Conservation (phyloP, 164 flowering plant species). For the Taxillus chinensis region DNA sequence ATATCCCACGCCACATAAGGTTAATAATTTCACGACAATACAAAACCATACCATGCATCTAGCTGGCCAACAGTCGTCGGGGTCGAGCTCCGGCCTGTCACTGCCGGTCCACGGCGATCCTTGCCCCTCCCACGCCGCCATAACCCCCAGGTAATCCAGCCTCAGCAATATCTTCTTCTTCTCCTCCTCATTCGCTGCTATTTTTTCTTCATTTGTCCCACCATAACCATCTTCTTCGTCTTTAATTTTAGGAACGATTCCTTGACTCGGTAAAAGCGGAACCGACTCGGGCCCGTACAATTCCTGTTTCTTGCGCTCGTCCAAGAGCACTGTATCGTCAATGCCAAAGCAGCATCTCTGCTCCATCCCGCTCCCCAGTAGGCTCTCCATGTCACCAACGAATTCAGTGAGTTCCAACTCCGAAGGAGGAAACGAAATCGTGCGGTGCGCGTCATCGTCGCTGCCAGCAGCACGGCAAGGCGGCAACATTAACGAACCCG, state of each 20-base stretch:
- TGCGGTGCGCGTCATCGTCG: background rate
- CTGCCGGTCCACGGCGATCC: slow-evolving; percentile 77
- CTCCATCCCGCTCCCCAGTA: slow-evolving; percentile 62
- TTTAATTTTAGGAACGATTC: no score
- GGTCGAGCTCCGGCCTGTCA: slow-evolving; percentile 45
- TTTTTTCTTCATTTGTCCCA: no score
- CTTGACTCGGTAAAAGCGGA: no score
- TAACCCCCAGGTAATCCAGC: slow-evolving; percentile 57
- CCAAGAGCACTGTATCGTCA: slow-evolving; percentile 57
- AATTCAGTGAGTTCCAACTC: slow-evolving; percentile 78
- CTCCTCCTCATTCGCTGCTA: slow-evolving; percentile 4
- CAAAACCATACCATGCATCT: slow-evolving; percentile 31
- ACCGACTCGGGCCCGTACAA: no score
- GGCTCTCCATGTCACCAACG: slow-evolving; percentile 77
- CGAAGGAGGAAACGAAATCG: slow-evolving; percentile 32
- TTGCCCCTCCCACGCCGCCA: slow-evolving; percentile 60
- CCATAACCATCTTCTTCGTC: no score
- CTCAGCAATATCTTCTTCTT: slow-evolving; percentile 28
- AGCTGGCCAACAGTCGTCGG: slow-evolving; percentile 44
- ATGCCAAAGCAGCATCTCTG: slow-evolving; percentile 42
- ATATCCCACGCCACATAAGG: no score
- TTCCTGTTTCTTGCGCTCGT: slow-evolving; percentile 22
- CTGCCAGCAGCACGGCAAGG: background rate
- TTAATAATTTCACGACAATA: no score
- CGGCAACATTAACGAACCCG: background rate